Percentiles rank a stretch among this genome's conserved stretches.
These are phyloP conservation scores for Brassica nigra DNA, from an alignment of 345 rosid species.

Conservation along the genomic window DNA sequence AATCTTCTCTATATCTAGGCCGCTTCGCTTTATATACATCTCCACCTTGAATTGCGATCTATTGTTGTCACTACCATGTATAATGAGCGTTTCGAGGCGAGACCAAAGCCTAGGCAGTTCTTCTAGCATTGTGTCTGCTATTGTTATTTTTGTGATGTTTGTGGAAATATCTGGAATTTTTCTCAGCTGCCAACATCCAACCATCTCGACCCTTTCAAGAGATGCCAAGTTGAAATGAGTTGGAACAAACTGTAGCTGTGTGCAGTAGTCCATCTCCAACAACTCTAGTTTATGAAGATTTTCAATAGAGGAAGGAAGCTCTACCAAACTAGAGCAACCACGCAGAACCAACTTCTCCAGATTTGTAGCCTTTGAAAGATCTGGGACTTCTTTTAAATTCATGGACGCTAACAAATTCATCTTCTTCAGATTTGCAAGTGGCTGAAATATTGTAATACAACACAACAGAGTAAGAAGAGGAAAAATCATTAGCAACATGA, in stretches of 20 bases:
- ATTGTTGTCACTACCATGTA: too few relatives aligned
- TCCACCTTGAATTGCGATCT: too few relatives aligned
- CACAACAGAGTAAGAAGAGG: not conserved
- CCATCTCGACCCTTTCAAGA: not conserved
- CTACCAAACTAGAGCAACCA: not conserved
- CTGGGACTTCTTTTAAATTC: not conserved
- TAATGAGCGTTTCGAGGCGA: not conserved
- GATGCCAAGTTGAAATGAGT: constrained; percentile 1
- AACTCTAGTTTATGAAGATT: not conserved
- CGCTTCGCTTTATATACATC: too few relatives aligned
- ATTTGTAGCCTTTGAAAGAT: not conserved
- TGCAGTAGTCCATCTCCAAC: not conserved
- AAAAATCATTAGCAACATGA: too few relatives aligned
- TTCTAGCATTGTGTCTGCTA: not conserved
- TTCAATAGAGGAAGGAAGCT: not conserved
- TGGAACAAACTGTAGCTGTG: not conserved
- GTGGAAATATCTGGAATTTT: constrained; percentile 25
- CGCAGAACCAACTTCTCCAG: not conserved
- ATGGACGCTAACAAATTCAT: not conserved
- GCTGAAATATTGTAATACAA: not conserved
- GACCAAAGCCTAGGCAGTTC: not conserved
- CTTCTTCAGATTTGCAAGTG: not conserved
- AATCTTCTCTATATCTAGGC: not conserved
- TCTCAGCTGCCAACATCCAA: constrained; percentile 8
- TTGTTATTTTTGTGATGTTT: not conserved